Evolutionary conservation across 2,329 filamentous ascomycete genomes (phyloP).

Genomic region (Ceratocystis huliohia): DNA sequence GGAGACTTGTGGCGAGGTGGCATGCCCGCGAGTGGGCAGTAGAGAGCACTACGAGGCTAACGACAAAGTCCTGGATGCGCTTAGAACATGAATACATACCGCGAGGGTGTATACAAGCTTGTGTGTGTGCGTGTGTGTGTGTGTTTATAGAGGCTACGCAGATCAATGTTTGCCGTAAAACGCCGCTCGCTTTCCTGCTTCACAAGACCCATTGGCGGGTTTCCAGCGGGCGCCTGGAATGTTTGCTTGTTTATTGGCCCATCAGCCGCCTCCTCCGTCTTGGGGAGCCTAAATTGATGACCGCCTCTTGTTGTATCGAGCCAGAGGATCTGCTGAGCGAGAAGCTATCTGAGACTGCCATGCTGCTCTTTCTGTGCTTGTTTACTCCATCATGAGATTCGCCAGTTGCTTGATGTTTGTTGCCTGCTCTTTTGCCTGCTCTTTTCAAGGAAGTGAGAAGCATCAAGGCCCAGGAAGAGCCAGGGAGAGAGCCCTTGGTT

Average conservation of each 20-base stretch:
- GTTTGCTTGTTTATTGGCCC: not conserved
- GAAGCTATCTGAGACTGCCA: not conserved
- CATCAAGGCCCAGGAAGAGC: not conserved
- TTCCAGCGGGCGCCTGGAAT: not conserved
- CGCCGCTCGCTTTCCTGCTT: not conserved
- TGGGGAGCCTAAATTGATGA: not conserved
- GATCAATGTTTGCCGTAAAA: constrained; percentile 6
- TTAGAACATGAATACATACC: no score
- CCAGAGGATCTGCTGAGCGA: not conserved
- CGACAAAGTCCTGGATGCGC: no score
- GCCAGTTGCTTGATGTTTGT: not conserved
- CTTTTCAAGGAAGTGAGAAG: not conserved
- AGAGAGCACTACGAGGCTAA: no score
- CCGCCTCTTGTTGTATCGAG: not conserved
- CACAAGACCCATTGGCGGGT: not conserved
- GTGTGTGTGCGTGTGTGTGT: not conserved
- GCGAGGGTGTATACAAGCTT: not conserved
- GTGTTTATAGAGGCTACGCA: not conserved
- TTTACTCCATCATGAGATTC: not conserved
- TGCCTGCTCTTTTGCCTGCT: not conserved
- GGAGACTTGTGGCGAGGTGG: not conserved
- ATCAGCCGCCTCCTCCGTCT: not conserved
- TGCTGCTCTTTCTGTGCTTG: not conserved
- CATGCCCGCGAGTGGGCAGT: no score
- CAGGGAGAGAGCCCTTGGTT: constrained; percentile 2